Percentiles rank a stretch among this genome's conserved stretches.
Evolutionary conservation across 208 protist genomes (phyloP).

Genomic region (Crithidia thermophila): DNA sequence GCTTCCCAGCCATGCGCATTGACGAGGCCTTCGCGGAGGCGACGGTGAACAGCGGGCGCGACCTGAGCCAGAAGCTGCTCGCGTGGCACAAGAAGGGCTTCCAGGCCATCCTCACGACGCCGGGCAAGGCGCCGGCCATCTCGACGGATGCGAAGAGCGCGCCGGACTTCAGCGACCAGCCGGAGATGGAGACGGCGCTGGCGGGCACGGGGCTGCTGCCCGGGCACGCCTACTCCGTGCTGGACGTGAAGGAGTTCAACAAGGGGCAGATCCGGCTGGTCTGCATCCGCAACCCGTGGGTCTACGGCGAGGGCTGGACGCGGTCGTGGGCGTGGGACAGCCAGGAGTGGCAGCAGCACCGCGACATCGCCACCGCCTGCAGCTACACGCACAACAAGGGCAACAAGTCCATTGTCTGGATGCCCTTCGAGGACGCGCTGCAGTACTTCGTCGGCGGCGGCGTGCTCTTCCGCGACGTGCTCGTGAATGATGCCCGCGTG

Average conservation of each 20-base stretch:
- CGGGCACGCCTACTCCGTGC: constrained; percentile 81
- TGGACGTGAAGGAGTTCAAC: constrained; percentile 47
- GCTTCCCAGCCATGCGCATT: constrained; percentile 74
- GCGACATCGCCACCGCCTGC: constrained; percentile 37
- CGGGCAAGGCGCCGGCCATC: constrained; percentile 77
- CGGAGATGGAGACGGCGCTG: constrained; percentile 49
- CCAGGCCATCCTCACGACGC: constrained; percentile 71
- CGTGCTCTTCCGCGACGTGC: constrained; percentile 53
- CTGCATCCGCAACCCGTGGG: constrained; percentile 75
- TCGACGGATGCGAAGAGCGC: constrained; percentile 38
- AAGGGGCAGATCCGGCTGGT: constrained; percentile 54
- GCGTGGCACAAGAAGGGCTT: constrained; percentile 49
- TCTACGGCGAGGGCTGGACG: constrained; percentile 35
- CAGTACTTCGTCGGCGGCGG: constrained; percentile 81
- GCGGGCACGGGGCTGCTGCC: constrained; percentile 65
- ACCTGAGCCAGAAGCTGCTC: constrained; percentile 47
- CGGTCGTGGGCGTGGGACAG: constrained; percentile 47
- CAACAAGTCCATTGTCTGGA: constrained; percentile 60
- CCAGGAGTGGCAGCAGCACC: constrained; percentile 46
- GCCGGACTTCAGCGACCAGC: constrained; percentile 58
- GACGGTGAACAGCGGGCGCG: constrained; percentile 23
- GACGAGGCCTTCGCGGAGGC: constrained; percentile 66
- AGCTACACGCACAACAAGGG: constrained; percentile 29
- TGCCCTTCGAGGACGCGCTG: constrained; percentile 69
- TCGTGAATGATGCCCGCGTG: constrained; percentile 63